Conservation (phyloP, 2,329 filamentous ascomycete genomes). For the Incumbomyces delicatus region DNA sequence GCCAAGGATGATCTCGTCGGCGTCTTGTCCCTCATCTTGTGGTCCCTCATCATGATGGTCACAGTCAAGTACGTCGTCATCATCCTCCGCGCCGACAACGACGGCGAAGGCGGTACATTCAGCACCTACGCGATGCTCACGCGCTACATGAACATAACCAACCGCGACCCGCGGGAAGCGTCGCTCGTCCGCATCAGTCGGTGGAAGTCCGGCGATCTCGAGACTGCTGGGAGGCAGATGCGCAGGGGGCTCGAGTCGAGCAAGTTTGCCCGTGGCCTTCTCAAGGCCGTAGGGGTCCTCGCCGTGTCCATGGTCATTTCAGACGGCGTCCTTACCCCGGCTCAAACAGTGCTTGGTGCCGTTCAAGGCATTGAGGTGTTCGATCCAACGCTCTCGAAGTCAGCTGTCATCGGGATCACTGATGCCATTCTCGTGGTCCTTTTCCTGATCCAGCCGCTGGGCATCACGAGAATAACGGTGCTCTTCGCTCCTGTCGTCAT, state of each 20-base stretch:
- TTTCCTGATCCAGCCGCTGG: slow-evolving; percentile 47
- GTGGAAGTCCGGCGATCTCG: slow-evolving; percentile 36
- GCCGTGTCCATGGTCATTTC: slow-evolving; percentile 47
- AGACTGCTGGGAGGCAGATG: slow-evolving; percentile 32
- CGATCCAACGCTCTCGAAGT: slow-evolving; percentile 35
- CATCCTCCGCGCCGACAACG: slow-evolving; percentile 45
- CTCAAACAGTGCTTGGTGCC: slow-evolving; percentile 48
- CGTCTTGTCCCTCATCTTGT: slow-evolving; percentile 46
- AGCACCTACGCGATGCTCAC: slow-evolving; percentile 44
- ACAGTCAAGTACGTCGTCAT: slow-evolving; percentile 48
- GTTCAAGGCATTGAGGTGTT: slow-evolving; percentile 46
- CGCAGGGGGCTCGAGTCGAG: slow-evolving; percentile 41
- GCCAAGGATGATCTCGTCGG: slow-evolving; percentile 41
- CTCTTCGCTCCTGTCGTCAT: slow-evolving; percentile 47
- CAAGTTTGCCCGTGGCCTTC: slow-evolving; percentile 33
- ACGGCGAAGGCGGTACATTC: slow-evolving; percentile 50
- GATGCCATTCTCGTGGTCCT: slow-evolving; percentile 45
- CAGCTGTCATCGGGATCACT: slow-evolving; percentile 41
- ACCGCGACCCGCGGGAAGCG: slow-evolving; percentile 42
- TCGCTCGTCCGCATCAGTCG: slow-evolving; percentile 40
- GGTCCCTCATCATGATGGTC: slow-evolving; percentile 47
- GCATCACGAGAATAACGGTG: slow-evolving; percentile 39
- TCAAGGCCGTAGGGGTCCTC: slow-evolving; percentile 45
- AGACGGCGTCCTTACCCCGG: slow-evolving; percentile 48
- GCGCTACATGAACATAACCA: slow-evolving; percentile 43